Conservation (phyloP, 495 filamentous ascomycete genomes). For the Trichoderma asperelloides region DNA sequence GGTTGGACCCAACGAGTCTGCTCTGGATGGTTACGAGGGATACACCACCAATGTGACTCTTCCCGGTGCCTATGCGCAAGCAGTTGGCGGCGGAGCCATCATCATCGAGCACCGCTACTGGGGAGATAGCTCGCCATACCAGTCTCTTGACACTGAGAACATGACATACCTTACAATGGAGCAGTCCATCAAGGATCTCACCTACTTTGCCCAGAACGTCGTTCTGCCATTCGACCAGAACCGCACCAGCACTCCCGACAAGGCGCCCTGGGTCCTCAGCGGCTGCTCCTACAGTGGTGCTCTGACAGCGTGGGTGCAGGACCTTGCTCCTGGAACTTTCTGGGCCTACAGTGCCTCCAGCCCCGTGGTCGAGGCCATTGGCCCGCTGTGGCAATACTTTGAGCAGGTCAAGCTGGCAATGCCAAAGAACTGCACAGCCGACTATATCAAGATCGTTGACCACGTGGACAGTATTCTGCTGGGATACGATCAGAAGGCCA, state of each 20-base stretch:
- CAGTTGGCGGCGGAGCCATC: conserved; percentile 47
- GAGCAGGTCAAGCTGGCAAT: conserved; percentile 52
- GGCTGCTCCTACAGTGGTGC: conserved; percentile 62
- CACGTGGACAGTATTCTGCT: conserved; percentile 44
- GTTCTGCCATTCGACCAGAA: conserved; percentile 48
- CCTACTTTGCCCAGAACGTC: conserved; percentile 53
- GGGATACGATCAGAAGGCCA: conserved; percentile 32
- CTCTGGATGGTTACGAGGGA: conserved; percentile 39
- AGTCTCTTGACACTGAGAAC: conserved; percentile 43
- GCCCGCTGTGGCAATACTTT: conserved; percentile 61
- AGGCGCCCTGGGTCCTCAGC: conserved; percentile 53
- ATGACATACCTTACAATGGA: conserved; percentile 54
- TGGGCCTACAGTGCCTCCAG: conserved; percentile 60
- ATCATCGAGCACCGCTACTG: conserved; percentile 56
- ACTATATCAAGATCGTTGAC: conserved; percentile 46
- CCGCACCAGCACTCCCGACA: conserved; percentile 41
- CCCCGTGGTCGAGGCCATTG: conserved; percentile 54
- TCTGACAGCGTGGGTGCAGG: conserved; percentile 53
- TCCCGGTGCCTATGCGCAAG: conserved; percentile 43
- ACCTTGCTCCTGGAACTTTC: conserved; percentile 50
- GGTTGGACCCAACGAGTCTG: conserved; percentile 51
- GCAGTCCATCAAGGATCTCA: conserved; percentile 52
- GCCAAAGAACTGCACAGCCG: conserved; percentile 54
- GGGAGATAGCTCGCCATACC: conserved; percentile 53
- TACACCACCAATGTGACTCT: conserved; percentile 43